These are phyloP conservation scores for Alternaria arborescens DNA, from an alignment of 2,329 filamentous ascomycete genomes.

Conservation along the genomic window DNA sequence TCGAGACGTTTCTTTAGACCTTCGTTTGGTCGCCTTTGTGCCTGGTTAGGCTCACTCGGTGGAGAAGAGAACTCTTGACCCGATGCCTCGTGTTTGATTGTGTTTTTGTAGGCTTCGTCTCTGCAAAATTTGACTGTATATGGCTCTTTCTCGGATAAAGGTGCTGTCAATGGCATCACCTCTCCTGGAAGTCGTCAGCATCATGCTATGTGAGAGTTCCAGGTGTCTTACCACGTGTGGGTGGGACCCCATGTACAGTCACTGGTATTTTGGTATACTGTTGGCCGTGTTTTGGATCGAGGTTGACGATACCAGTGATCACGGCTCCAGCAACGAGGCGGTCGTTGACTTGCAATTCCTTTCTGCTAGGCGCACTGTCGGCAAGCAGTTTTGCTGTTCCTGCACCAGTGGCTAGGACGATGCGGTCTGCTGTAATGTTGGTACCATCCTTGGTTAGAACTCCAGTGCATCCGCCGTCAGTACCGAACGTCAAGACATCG, in stretches of 20 bases:
- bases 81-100: not conserved
- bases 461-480: not conserved
- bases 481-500: not conserved
- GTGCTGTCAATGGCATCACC: not conserved
- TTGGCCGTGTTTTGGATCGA: not conserved
- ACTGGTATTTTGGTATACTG: not conserved
- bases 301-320: not conserved
- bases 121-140: not conserved
- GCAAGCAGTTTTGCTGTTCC: not conserved
- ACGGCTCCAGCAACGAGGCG: not conserved
- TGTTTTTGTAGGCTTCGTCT: not conserved
- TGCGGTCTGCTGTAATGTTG: not conserved
- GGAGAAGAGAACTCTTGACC: not conserved
- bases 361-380: not conserved
- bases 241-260: not conserved
- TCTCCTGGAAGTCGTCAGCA: no score
- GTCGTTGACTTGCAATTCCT: not conserved
- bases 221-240: not conserved
- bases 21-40: not conserved
- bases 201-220: no score
- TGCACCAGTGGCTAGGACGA: not conserved
- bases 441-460: not conserved
- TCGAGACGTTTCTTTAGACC: not conserved
- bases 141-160: not conserved
- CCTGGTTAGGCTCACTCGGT: not conserved